These are phyloP conservation scores for Clavispora fructus DNA, from an alignment of 805 yeast genomes.

Conservation along the genomic window DNA sequence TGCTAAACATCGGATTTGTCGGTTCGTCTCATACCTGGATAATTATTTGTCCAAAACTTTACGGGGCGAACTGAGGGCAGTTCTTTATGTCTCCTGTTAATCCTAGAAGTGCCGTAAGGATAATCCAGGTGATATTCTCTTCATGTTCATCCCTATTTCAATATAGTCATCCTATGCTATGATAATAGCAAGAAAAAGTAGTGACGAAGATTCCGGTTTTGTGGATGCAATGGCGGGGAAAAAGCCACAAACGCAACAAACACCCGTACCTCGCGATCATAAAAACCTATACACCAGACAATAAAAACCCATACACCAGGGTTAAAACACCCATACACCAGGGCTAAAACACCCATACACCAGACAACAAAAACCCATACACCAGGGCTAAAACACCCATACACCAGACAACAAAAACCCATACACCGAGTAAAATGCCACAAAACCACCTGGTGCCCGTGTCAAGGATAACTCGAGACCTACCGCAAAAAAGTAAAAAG, in stretches of 20 bases:
- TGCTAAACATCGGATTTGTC: too few species aligned
- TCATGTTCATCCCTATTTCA: too few species aligned
- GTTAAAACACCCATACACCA: not conserved
- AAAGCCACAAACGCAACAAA: not conserved
- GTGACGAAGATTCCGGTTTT: too few species aligned
- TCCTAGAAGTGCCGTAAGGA: too few species aligned
- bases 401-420: not conserved
- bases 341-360: not conserved
- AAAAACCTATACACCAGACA: not conserved
- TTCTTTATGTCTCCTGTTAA: too few species aligned
- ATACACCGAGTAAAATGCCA: not conserved
- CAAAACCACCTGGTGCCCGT: not conserved
- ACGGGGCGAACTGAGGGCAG: too few species aligned
- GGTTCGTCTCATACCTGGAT: too few species aligned
- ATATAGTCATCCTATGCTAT: too few species aligned
- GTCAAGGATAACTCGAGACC: not conserved
- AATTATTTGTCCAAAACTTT: too few species aligned
- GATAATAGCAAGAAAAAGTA: too few species aligned
- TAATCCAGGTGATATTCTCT: too few species aligned
- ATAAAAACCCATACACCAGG: not conserved
- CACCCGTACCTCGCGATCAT: not conserved
- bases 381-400: not conserved
- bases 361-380: not conserved
- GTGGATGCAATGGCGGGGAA: too few species aligned
- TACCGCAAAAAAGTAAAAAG: constrained; percentile 2